Conservation (phyloP, 192 early-diverging fungal genomes). For the Coemansia aciculifera region DNA sequence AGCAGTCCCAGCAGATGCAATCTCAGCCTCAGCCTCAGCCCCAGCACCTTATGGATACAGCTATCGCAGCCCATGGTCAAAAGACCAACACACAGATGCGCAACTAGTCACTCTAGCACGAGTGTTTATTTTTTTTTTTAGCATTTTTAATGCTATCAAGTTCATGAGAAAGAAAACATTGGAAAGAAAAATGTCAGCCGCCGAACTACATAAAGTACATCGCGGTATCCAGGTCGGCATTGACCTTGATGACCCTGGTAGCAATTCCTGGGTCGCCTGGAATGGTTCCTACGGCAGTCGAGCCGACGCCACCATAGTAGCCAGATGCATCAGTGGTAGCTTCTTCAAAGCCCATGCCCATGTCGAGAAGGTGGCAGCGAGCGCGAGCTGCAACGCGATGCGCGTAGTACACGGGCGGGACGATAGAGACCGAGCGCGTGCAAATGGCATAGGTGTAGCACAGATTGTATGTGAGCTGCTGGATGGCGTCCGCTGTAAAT, state of each 20-base stretch:
- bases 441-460: conserved; percentile 90
- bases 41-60: not conserved
- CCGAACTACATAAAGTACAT: conserved; percentile 37
- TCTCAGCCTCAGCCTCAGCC: not conserved
- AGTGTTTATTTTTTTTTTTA: not conserved
- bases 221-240: conserved; percentile 11
- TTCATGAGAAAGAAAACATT: not conserved
- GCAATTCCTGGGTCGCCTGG: conserved; percentile 9
- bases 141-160: not conserved
- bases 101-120: not conserved
- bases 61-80: not conserved
- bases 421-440: conserved; percentile 83
- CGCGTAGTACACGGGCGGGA: conserved; percentile 92
- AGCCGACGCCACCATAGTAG: conserved; percentile 25
- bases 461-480: conserved; percentile 83
- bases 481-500: conserved; percentile 76
- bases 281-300: not conserved
- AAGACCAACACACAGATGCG: conserved; percentile 1
- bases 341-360: conserved; percentile 46
- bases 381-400: conserved; percentile 85
- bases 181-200: not conserved
- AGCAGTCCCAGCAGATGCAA: not conserved
- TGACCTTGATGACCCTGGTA: conserved; percentile 31
- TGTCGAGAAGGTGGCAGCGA: conserved; percentile 68
- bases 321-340: conserved; percentile 26